phyloP scores from a whole-genome alignment of 2,329 filamentous ascomycete genomes.

The Blastomyces gilchristii region DNA sequence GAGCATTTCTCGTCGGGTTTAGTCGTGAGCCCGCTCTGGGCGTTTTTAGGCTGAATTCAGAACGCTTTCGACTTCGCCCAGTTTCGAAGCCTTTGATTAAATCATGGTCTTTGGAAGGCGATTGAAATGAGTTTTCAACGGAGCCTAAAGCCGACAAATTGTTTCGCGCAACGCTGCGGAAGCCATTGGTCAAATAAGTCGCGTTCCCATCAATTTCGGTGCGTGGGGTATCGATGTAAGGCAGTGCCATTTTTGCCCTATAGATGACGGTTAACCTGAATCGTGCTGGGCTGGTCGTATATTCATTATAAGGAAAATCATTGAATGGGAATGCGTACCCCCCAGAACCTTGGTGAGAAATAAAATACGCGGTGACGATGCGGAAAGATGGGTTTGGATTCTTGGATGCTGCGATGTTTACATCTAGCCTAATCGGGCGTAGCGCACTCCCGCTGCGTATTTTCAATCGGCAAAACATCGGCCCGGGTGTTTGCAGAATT shows the following conservation, averaged over 20 bases:
- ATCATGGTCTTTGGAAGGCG: slow-evolving; percentile 66
- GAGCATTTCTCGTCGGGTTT: slow-evolving; percentile 35
- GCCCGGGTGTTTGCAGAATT: not conserved
- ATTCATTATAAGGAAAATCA: slow-evolving; percentile 2
- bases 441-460: slow-evolving; percentile 15
- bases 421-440: slow-evolving; percentile 29
- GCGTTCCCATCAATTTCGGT: slow-evolving; percentile 69
- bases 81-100: slow-evolving; percentile 65
- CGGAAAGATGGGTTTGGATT: slow-evolving; percentile 18
- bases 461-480: slow-evolving; percentile 6
- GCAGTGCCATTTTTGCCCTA: slow-evolving; percentile 50
- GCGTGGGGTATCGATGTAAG: slow-evolving; percentile 73
- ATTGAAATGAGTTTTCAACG: slow-evolving; percentile 76
- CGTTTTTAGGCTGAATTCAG: slow-evolving; percentile 54
- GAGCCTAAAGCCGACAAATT: slow-evolving; percentile 56
- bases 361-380: slow-evolving; percentile 2
- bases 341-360: not conserved
- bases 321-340: not conserved
- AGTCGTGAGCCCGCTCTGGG: slow-evolving; percentile 57
- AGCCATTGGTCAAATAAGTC: slow-evolving; percentile 61
- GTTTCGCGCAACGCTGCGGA: slow-evolving; percentile 43
- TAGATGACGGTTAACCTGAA: not conserved
- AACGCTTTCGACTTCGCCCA: slow-evolving; percentile 43
- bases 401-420: slow-evolving; percentile 29
- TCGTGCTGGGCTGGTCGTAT: not conserved